A percentile compares a stretch with the other conserved stretches of the same genome.
Evolutionary conservation across 345 rosid genomes (phyloP).

Genomic region (Eutrema heterophyllum): DNA sequence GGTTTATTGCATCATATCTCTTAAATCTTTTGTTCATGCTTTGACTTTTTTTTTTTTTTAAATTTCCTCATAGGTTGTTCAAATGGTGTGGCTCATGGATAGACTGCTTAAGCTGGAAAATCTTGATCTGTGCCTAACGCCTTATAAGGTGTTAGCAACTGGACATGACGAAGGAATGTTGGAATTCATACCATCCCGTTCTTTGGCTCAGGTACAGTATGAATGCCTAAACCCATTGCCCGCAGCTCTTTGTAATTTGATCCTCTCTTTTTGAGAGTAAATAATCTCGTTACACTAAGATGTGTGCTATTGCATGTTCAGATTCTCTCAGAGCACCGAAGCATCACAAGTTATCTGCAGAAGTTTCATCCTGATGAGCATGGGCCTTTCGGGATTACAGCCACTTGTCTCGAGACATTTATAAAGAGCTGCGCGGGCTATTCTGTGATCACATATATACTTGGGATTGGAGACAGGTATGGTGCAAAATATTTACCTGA

Average conservation of each 20-base stretch:
- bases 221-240: no score
- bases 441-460: constrained; percentile 92
- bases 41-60: background rate
- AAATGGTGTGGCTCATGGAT: constrained; percentile 99
- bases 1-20: background rate
- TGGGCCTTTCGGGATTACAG: constrained; percentile 92
- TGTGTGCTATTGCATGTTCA: constrained; percentile 30
- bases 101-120: constrained; percentile 92
- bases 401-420: constrained; percentile 91
- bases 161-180: constrained; percentile 99
- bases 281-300: background rate
- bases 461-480: constrained; percentile 98
- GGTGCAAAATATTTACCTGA: background rate
- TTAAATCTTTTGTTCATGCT: background rate
- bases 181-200: constrained; percentile 90
- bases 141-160: constrained; percentile 92
- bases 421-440: constrained; percentile 98
- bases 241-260: no score
- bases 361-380: constrained; percentile 97
- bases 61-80: constrained; percentile 58
- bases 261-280: background rate
- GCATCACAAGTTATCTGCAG: constrained; percentile 86
- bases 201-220: constrained; percentile 76
- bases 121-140: constrained; percentile 88
- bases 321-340: constrained; percentile 94